Percentiles rank a stretch among this genome's conserved stretches.
These are phyloP conservation scores for Debaryomyces hansenii DNA, from an alignment of 805 yeast species.

Conservation along the genomic window DNA sequence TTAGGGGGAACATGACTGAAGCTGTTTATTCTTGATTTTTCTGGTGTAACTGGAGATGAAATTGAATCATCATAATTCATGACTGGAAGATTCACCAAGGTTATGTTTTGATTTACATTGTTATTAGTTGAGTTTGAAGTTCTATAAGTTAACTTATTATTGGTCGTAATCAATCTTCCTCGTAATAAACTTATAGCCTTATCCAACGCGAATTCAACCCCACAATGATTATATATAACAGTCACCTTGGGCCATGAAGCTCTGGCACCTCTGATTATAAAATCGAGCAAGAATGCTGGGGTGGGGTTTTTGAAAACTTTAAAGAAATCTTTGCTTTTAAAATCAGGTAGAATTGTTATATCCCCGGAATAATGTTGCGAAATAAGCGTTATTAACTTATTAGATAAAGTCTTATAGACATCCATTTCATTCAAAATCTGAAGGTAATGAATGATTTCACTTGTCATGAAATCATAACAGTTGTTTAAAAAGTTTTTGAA, in stretches of 20 bases:
- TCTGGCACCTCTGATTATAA: constrained; percentile 78
- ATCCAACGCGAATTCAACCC: constrained; percentile 85
- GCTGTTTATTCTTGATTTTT: constrained; percentile 4
- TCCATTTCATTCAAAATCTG: constrained; percentile 77
- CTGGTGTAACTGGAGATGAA: constrained; percentile 12
- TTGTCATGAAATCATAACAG: constrained; percentile 56
- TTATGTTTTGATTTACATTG: constrained; percentile 2
- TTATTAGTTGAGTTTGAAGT: not conserved
- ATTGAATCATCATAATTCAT: constrained; percentile 8
- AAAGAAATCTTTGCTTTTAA: constrained; percentile 55
- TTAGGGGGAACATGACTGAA: constrained; percentile 12
- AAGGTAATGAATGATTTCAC: constrained; percentile 77
- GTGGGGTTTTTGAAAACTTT: constrained; percentile 80
- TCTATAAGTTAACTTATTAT: not conserved
- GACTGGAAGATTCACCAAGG: constrained; percentile 23
- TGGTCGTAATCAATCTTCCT: constrained; percentile 52
- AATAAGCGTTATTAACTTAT: constrained; percentile 72
- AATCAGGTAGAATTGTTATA: constrained; percentile 85
- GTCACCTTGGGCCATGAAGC: constrained; percentile 94
- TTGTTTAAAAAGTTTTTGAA: constrained; percentile 53
- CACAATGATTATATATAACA: constrained; percentile 83
- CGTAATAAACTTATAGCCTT: constrained; percentile 68
- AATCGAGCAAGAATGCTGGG: constrained; percentile 66
- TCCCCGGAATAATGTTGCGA: constrained; percentile 92
- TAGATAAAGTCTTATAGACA: constrained; percentile 66